These are phyloP conservation scores for Hypoxylon sp. DNA, from an alignment of 2,329 filamentous ascomycete species.

Conservation along the genomic window DNA sequence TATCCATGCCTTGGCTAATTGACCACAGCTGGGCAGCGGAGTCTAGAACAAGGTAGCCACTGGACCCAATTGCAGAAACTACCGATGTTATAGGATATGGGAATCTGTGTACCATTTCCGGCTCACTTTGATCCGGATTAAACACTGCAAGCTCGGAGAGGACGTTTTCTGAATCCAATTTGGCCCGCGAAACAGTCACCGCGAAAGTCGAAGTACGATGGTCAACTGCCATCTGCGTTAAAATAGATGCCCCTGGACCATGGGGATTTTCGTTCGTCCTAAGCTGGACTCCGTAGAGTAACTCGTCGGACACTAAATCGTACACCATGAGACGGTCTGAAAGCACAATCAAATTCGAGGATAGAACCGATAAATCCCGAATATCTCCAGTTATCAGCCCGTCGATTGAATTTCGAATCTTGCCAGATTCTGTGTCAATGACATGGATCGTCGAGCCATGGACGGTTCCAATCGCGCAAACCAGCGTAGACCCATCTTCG, in stretches of 20 bases:
- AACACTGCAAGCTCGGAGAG: conserved; percentile 76
- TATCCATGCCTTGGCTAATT: conserved; percentile 69
- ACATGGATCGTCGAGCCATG: conserved; percentile 77
- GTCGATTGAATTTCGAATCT: conserved; percentile 74
- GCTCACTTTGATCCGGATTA: conserved; percentile 68
- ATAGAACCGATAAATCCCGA: conserved; percentile 77
- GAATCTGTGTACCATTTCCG: conserved; percentile 70
- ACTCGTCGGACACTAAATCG: conserved; percentile 83
- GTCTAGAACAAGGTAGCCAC: conserved; percentile 82
- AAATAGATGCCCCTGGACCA: conserved; percentile 55
- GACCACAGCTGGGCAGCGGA: conserved; percentile 79
- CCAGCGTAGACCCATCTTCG: conserved; percentile 86
- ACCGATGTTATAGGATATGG: conserved; percentile 74
- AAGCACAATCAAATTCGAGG: conserved; percentile 79
- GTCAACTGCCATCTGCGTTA: conserved; percentile 80
- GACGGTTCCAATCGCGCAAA: conserved; percentile 70
- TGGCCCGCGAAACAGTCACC: conserved; percentile 62
- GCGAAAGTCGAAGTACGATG: conserved; percentile 74
- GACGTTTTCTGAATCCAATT: conserved; percentile 54
- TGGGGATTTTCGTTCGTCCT: conserved; percentile 55
- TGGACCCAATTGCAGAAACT: conserved; percentile 71
- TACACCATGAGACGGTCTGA: conserved; percentile 82
- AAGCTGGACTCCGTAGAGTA: conserved; percentile 75
- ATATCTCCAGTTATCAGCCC: conserved; percentile 76
- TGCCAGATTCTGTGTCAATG: conserved; percentile 78